Conservation (phyloP, 306 rosid genomes). For the Morella rubra region DNA sequence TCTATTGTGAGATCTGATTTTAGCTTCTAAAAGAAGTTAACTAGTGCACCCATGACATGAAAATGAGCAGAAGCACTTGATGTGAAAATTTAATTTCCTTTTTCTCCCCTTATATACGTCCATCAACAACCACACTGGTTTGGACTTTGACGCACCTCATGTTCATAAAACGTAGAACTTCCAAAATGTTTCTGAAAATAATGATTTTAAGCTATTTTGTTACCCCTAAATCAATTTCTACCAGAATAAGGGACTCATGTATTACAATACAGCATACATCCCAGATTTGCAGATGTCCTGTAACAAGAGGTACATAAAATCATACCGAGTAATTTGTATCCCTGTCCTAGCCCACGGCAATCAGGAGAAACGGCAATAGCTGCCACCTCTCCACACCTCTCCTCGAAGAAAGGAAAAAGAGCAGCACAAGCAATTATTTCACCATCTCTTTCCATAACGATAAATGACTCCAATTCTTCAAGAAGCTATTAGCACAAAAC, state of each 20-base stretch:
- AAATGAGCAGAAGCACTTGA: background rate
- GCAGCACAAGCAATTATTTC: conserved; percentile 94
- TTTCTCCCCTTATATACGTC: background rate
- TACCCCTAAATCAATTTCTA: background rate
- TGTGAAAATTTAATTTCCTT: background rate
- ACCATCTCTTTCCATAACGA: conserved; percentile 94
- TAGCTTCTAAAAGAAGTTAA: too few species aligned
- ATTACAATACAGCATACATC: background rate
- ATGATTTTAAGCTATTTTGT: background rate
- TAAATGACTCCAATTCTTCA: conserved; percentile 53
- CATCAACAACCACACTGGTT: background rate
- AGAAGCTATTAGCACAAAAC: conserved; percentile 54
- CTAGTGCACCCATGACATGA: too few species aligned
- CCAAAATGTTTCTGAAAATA: background rate
- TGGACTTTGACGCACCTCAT: background rate
- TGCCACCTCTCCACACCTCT: conserved; percentile 92
- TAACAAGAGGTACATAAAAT: conserved; percentile 18
- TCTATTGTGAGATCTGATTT: too few species aligned
- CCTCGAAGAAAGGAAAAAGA: conserved; percentile 74
- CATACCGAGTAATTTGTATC: conserved; percentile 95
- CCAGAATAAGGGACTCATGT: background rate
- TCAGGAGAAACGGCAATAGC: conserved; percentile 93
- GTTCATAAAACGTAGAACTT: background rate
- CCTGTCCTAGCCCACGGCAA: conserved; percentile 95
- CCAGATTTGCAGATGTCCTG: conserved; percentile 8